Conservation (phyloP, 495 filamentous ascomycete genomes). For the Recurvomyces mirabilis region DNA sequence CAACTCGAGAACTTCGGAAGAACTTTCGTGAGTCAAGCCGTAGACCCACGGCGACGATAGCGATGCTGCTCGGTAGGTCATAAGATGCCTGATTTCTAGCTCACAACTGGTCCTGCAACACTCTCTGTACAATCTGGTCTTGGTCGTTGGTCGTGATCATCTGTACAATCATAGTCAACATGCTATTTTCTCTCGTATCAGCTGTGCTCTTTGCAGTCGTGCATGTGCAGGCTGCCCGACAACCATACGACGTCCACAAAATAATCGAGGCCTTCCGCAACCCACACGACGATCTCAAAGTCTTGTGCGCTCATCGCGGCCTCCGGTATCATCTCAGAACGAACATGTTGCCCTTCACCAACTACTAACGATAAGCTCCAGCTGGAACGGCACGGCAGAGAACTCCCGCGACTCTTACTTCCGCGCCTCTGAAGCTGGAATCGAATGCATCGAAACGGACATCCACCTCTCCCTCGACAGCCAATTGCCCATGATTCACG, state of each 20-base stretch:
- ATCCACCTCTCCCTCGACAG: constrained; percentile 2
- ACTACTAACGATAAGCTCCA: neutral
- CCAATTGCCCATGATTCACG: constrained; percentile 2
- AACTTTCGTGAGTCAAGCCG: no score
- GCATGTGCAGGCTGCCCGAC: neutral
- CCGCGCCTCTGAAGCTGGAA: constrained; percentile 1
- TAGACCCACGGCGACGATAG: no score
- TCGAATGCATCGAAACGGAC: constrained; percentile 7
- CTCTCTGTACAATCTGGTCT: no score
- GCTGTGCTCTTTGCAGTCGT: no score
- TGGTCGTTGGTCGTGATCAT: no score
- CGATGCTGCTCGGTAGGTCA: no score
- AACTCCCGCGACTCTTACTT: constrained; percentile 6
- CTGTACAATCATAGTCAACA: no score
- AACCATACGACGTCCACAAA: constrained; percentile 6
- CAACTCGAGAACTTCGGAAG: no score
- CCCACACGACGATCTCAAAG: neutral
- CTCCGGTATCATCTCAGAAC: constrained; percentile 5
- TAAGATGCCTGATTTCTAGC: no score
- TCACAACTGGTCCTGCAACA: no score
- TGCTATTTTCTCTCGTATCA: no score
- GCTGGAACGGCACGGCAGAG: constrained; percentile 2
- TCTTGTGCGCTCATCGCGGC: constrained; percentile 1
- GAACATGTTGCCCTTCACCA: neutral
- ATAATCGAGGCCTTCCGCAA: constrained; percentile 6